These are phyloP conservation scores for Ophiosphaerella narmari DNA, from an alignment of 2,329 filamentous ascomycete genomes.

Conservation along the genomic window DNA sequence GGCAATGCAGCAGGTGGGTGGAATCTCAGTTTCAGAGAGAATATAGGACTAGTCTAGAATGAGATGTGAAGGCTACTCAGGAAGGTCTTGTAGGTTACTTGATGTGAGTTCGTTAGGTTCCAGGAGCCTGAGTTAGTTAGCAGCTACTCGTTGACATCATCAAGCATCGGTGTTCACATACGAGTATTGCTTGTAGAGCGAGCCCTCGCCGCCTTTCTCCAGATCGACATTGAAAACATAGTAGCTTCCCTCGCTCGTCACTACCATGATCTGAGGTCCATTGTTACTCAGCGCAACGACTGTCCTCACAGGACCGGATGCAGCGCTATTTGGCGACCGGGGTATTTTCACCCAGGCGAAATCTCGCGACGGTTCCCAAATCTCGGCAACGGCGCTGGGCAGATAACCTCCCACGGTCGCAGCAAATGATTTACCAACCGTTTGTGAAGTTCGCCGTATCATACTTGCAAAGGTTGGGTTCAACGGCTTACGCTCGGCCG, in stretches of 20 bases:
- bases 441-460: slow-evolving; percentile 90
- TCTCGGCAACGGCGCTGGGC: slow-evolving; percentile 91
- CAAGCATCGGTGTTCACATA: slow-evolving; percentile 56
- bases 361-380: slow-evolving; percentile 94
- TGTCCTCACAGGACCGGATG: slow-evolving; percentile 68
- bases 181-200: slow-evolving; percentile 90
- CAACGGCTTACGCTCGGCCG: slow-evolving; percentile 44
- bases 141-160: background rate
- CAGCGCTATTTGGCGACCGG: slow-evolving; percentile 54
- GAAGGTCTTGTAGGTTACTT: slow-evolving; percentile 35
- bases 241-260: slow-evolving; percentile 93
- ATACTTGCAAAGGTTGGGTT: slow-evolving; percentile 87
- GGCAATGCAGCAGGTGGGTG: slow-evolving; percentile 30
- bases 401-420: slow-evolving; percentile 90
- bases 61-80: slow-evolving; percentile 23
- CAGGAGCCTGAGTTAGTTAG: slow-evolving; percentile 37
- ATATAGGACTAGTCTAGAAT: background rate
- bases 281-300: slow-evolving; percentile 98
- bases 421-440: slow-evolving; percentile 86
- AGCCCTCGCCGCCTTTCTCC: slow-evolving; percentile 91
- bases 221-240: slow-evolving; percentile 96
- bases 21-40: slow-evolving; percentile 10
- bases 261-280: slow-evolving; percentile 95
- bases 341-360: slow-evolving; percentile 97
- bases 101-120: slow-evolving; percentile 42